Evolutionary conservation across 1,284 basidiomycete species (phyloP).

Genomic region (Irpex sp.): DNA sequence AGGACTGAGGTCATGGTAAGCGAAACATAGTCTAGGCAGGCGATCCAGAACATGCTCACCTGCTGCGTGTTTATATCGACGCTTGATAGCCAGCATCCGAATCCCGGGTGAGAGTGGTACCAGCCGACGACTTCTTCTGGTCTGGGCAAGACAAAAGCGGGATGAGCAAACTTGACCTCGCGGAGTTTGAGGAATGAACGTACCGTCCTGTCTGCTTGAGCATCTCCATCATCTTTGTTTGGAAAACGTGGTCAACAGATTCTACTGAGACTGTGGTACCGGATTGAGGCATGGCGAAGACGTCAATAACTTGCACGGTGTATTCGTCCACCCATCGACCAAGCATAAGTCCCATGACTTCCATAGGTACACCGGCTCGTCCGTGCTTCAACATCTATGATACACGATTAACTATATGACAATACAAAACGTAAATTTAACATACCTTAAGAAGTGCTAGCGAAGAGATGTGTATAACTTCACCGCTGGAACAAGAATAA

Average conservation of each 20-base stretch:
- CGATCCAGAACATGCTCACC: constrained; percentile 39
- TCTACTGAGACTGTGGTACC: constrained; percentile 99
- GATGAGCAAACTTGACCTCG: neutral
- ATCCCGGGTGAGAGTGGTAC: constrained; percentile 99
- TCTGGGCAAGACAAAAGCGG: constrained; percentile 37
- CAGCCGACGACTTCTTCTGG: constrained; percentile 99
- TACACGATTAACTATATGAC: neutral
- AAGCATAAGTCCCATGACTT: constrained; percentile 99
- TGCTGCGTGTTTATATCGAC: constrained; percentile 99
- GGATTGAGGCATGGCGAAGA: constrained; percentile 99
- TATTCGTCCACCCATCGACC: constrained; percentile 99
- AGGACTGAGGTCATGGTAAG: constrained; percentile 62
- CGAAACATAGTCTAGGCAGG: neutral
- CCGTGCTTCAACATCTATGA: constrained; percentile 98
- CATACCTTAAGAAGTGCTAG: constrained; percentile 87
- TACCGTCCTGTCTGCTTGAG: constrained; percentile 97
- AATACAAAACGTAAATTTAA: neutral
- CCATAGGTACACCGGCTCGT: constrained; percentile 98
- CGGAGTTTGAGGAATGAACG: constrained; percentile 24
- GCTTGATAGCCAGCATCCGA: constrained; percentile 98
- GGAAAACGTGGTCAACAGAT: constrained; percentile 99
- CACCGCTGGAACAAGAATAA: constrained; percentile 58
- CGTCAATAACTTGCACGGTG: constrained; percentile 96
- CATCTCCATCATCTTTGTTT: constrained; percentile 99
- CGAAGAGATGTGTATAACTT: constrained; percentile 95